These are phyloP conservation scores for Penicillium italicum DNA, from an alignment of 2,329 filamentous ascomycete genomes.

Conservation along the genomic window DNA sequence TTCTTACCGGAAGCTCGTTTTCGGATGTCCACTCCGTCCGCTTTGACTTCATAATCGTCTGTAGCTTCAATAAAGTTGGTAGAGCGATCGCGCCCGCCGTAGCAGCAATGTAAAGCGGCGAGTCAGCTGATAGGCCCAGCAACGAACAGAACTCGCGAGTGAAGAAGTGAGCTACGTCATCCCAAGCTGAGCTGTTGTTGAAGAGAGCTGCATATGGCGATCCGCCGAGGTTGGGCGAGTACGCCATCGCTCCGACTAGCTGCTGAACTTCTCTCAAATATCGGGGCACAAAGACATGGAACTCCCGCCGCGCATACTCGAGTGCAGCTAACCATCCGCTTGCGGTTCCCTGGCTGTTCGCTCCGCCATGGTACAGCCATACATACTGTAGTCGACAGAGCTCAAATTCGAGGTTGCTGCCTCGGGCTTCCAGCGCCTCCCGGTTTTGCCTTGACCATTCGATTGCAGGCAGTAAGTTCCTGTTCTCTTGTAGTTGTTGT, in stretches of 20 bases:
- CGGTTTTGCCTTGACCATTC: slow-evolving; percentile 76
- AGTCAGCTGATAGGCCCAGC: slow-evolving; percentile 83
- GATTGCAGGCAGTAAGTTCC: slow-evolving; percentile 79
- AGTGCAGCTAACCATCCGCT: slow-evolving; percentile 54
- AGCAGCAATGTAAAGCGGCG: slow-evolving; percentile 85
- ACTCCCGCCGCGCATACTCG: slow-evolving; percentile 70
- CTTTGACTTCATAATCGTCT: slow-evolving; percentile 80
- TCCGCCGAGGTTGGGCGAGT: slow-evolving; percentile 64
- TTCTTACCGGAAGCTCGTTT: slow-evolving; percentile 78
- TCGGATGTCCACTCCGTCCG: slow-evolving; percentile 92
- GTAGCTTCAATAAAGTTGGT: slow-evolving; percentile 82
- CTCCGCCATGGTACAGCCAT: slow-evolving; percentile 73
- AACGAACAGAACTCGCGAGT: slow-evolving; percentile 92
- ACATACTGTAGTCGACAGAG: slow-evolving; percentile 86
- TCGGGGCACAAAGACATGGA: slow-evolving; percentile 68
- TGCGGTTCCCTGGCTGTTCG: slow-evolving; percentile 49
- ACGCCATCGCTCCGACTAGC: slow-evolving; percentile 77
- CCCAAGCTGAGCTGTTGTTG: slow-evolving; percentile 70
- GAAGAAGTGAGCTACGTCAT: slow-evolving; percentile 81
- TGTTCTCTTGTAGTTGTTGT: slow-evolving; percentile 65
- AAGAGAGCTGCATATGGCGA: slow-evolving; percentile 82
- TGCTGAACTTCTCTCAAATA: slow-evolving; percentile 77
- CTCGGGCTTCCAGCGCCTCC: slow-evolving; percentile 67
- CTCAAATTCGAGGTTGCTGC: slow-evolving; percentile 93
- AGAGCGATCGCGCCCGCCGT: slow-evolving; percentile 91